phyloP scores from a whole-genome alignment of 345 rosid species.

The Eucalyptus albens region DNA sequence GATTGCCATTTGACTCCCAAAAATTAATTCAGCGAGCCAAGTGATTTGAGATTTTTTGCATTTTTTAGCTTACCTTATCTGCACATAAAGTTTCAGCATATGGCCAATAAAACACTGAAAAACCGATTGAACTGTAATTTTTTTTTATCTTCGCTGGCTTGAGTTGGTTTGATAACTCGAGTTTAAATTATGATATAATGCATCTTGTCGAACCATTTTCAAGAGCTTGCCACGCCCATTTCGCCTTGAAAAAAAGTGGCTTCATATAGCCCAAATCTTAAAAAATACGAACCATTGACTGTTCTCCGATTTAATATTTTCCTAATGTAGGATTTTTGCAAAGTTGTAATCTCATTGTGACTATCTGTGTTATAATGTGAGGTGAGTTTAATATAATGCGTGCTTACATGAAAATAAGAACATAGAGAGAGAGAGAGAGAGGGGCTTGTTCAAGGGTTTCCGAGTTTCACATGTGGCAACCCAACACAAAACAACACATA shows the following conservation, averaged over 20 bases:
- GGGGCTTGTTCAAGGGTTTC: background rate
- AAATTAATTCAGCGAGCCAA: background rate
- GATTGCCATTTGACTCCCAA: background rate
- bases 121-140: background rate
- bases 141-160: background rate
- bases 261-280: background rate
- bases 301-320: background rate
- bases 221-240: background rate
- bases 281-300: background rate
- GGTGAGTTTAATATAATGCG: background rate
- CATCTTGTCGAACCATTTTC: rapidly evolving
- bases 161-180: background rate
- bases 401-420: background rate
- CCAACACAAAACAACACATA: background rate
- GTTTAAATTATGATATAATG: background rate
- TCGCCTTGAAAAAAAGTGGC: background rate
- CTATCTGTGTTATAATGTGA: background rate
- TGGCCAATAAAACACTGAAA: background rate
- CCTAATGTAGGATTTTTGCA: background rate
- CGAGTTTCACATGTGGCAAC: background rate
- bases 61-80: background rate
- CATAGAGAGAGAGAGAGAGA: background rate
- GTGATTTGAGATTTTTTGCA: background rate
- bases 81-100: background rate
- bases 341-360: background rate